phyloP scores from a whole-genome alignment of 176 grass and related monocot species.

The Tuctoria greenei region DNA sequence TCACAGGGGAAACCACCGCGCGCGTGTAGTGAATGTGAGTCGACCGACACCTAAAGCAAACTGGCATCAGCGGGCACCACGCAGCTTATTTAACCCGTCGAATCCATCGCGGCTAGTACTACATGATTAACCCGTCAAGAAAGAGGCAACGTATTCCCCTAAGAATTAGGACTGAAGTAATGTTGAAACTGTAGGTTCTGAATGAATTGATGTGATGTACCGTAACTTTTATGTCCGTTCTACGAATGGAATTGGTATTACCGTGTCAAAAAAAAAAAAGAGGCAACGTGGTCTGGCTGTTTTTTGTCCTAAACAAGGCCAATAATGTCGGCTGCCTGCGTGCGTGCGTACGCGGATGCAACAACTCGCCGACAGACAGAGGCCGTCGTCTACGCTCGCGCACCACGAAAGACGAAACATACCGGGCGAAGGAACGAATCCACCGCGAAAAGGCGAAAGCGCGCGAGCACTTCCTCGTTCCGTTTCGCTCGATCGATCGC shows the following conservation, averaged over 20 bases:
- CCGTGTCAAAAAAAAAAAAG: too few relatives aligned
- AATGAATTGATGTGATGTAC: too few relatives aligned
- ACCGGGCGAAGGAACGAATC: constrained; percentile 18
- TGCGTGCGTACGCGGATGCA: background rate
- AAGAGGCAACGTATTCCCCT: too few relatives aligned
- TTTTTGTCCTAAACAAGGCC: background rate
- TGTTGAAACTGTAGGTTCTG: too few relatives aligned
- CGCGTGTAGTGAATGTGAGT: background rate
- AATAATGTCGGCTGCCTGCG: background rate
- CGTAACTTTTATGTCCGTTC: too few relatives aligned
- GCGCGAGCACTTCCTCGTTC: too few relatives aligned
- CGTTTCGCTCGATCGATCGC: too few relatives aligned
- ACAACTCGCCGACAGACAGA: constrained; percentile 15
- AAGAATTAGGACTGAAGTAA: too few relatives aligned
- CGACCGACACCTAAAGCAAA: background rate
- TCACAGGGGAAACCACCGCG: background rate
- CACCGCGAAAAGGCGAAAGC: background rate
- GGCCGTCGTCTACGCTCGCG: background rate
- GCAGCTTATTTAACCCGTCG: too few relatives aligned
- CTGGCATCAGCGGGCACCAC: too few relatives aligned
- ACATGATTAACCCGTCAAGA: background rate
- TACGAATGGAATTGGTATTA: too few relatives aligned
- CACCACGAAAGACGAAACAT: constrained; percentile 7
- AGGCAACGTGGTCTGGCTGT: background rate
- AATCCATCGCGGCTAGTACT: too few relatives aligned